These are phyloP conservation scores for Astragalus membranaceus DNA, from an alignment of 306 rosid species.

Conservation along the genomic window DNA sequence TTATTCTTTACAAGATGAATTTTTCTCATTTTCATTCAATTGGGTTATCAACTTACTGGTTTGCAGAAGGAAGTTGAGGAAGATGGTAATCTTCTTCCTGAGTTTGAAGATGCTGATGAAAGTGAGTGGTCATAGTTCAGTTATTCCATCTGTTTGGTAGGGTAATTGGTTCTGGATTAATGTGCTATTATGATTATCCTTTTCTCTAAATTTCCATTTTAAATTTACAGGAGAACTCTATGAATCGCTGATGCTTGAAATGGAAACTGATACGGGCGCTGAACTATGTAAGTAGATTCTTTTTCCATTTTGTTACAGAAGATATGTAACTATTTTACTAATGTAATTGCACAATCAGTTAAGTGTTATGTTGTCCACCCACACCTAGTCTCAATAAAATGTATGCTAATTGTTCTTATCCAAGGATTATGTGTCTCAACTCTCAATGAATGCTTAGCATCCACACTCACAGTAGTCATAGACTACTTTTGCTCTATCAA, in stretches of 20 bases:
- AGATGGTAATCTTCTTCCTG: conserved; percentile 65
- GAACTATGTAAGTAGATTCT: conserved; percentile 53
- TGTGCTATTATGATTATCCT: background rate
- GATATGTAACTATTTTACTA: background rate
- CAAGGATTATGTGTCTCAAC: too few species aligned
- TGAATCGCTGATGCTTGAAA: conserved; percentile 65
- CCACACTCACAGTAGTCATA: too few species aligned
- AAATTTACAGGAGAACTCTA: conserved; percentile 55
- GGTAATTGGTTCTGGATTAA: background rate
- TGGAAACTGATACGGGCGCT: conserved; percentile 46
- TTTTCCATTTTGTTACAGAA: conserved; percentile 1
- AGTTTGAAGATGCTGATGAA: conserved; percentile 81
- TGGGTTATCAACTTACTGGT: conserved; percentile 13
- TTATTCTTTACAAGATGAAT: background rate
- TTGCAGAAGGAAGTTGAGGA: conserved; percentile 42
- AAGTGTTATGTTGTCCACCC: too few species aligned
- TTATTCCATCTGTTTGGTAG: background rate
- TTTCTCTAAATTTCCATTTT: background rate
- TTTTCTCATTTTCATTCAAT: conserved; percentile 12
- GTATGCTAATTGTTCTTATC: background rate
- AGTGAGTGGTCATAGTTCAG: conserved; percentile 34
- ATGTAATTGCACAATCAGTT: background rate
- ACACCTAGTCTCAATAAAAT: too few species aligned
- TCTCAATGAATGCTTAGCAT: too few species aligned
- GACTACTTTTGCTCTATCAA: background rate